phyloP scores from a whole-genome alignment of 345 rosid species.

The Rhizophora apiculata region DNA sequence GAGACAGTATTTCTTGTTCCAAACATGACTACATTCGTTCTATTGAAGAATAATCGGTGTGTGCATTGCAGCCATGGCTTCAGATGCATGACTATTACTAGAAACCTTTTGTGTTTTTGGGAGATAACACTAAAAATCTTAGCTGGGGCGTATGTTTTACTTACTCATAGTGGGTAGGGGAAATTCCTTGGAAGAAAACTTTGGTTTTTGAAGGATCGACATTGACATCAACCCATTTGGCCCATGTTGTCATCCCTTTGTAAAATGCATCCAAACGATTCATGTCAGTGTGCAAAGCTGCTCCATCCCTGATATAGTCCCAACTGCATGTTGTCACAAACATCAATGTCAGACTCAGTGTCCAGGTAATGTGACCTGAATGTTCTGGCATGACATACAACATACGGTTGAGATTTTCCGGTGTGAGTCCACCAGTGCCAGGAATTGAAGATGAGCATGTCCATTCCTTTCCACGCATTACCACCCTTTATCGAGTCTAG shows the following conservation, averaged over 20 bases:
- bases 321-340: conserved; percentile 42
- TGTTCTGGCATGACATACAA: neutral
- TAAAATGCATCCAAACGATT: conserved; percentile 65
- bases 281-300: conserved; percentile 52
- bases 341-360: neutral
- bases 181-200: conserved; percentile 94
- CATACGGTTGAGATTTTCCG: conserved; percentile 63
- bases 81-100: no score
- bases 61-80: no score
- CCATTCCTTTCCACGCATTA: conserved; percentile 75
- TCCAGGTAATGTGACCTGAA: neutral
- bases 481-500: conserved; percentile 62
- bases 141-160: conserved; percentile 12
- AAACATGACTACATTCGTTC: no score
- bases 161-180: conserved; percentile 91
- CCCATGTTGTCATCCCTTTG: conserved; percentile 83
- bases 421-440: conserved; percentile 99
- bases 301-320: conserved; percentile 72
- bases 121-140: no score
- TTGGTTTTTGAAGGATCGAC: conserved; percentile 59
- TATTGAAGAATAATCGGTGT: no score
- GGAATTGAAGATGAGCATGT: conserved; percentile 75
- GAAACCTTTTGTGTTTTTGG: no score
- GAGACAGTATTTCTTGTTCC: no score
- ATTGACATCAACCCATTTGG: conserved; percentile 68